Evolutionary conservation across 2,329 filamentous ascomycete genomes (phyloP).

Genomic region (Paramyrothecium roridum): DNA sequence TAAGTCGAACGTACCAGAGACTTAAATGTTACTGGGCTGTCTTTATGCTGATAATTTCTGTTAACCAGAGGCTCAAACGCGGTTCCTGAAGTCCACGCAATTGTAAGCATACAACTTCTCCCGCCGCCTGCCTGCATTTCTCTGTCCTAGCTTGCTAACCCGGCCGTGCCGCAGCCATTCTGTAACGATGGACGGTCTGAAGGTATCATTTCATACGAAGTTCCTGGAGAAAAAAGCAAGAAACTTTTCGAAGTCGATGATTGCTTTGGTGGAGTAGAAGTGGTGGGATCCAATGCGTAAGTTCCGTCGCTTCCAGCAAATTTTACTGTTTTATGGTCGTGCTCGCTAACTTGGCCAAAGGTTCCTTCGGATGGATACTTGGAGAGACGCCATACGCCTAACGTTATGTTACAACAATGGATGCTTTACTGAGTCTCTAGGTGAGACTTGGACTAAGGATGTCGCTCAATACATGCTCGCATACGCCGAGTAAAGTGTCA

Average conservation of each 20-base stretch:
- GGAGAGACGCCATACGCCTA: neutral
- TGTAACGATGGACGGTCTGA: slow-evolving; percentile 3
- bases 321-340: neutral
- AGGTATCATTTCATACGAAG: slow-evolving; percentile 1
- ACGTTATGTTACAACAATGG: slow-evolving; percentile 1
- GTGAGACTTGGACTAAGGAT: neutral
- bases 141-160: neutral
- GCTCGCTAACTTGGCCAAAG: neutral
- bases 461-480: slow-evolving; percentile 1
- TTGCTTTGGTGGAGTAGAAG: neutral
- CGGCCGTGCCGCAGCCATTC: neutral
- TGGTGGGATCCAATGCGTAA: neutral
- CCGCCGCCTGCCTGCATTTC: neutral
- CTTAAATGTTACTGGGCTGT: neutral
- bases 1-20: neutral
- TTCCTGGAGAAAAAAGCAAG: neutral
- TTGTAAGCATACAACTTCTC: neutral
- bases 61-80: neutral
- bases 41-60: neutral
- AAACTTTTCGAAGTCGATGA: slow-evolving; percentile 1
- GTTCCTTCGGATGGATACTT: neutral
- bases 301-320: neutral
- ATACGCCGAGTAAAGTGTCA: neutral
- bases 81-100: neutral
- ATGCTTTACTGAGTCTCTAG: neutral